Evolutionary conservation across 2,329 filamentous ascomycete genomes (phyloP).

Genomic region (Aspergillus fijiensis): DNA sequence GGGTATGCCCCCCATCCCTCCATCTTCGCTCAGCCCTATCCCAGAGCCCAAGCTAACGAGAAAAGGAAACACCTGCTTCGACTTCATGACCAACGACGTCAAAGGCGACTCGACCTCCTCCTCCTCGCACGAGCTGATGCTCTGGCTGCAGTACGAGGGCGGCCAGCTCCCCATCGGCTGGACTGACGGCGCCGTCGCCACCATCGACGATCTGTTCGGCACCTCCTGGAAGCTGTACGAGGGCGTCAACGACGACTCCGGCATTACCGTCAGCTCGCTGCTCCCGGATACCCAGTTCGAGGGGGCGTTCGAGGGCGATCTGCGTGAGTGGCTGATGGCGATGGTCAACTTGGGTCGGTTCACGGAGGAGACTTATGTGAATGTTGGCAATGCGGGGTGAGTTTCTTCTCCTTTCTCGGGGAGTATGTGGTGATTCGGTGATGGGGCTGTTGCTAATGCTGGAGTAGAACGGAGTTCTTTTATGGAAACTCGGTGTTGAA

Average conservation of each 20-base stretch:
- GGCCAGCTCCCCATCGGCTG: conserved; percentile 49
- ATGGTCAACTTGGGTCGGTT: conserved; percentile 41
- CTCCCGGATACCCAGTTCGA: conserved; percentile 41
- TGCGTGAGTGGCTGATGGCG: conserved; percentile 45
- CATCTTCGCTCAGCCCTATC: too few species aligned
- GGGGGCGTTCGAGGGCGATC: conserved; percentile 41
- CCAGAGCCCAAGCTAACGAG: too few species aligned
- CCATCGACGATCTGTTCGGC: conserved; percentile 37
- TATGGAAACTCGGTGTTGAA: conserved; percentile 23
- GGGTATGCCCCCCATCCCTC: conserved; percentile 20
- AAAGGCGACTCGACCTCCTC: conserved; percentile 45
- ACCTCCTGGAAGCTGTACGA: conserved; percentile 47
- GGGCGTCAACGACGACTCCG: conserved; percentile 44
- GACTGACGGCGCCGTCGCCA: conserved; percentile 34
- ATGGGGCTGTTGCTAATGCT: background rate
- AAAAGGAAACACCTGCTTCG: conserved; percentile 41
- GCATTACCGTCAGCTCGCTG: conserved; percentile 44
- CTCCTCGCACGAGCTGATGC: conserved; percentile 45
- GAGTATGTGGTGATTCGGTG: background rate
- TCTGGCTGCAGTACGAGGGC: conserved; percentile 48
- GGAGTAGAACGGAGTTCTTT: conserved; percentile 22
- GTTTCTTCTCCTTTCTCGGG: background rate
- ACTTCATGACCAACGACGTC: conserved; percentile 48
- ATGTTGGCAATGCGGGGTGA: conserved; percentile 45
- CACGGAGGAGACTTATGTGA: conserved; percentile 40